These are phyloP conservation scores for Peterozyma xylosa DNA, from an alignment of 805 yeast species.

Conservation along the genomic window DNA sequence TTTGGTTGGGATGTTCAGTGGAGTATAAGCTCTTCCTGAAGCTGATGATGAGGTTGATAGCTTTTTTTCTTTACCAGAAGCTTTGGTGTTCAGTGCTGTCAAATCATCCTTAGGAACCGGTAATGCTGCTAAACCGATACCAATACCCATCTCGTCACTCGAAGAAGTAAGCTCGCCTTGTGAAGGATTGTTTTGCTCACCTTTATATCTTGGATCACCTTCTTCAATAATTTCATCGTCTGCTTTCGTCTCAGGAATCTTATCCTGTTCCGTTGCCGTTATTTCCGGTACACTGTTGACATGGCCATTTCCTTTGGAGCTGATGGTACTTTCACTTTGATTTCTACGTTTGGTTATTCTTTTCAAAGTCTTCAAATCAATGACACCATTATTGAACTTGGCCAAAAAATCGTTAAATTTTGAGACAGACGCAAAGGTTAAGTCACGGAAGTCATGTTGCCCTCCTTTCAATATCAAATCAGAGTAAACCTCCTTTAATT, in stretches of 20 bases:
- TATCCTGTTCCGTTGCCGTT: background rate
- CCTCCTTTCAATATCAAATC: slow-evolving; percentile 8
- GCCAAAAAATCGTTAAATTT: slow-evolving; percentile 49
- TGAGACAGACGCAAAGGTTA: slow-evolving; percentile 21
- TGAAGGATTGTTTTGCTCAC: background rate
- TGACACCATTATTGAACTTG: slow-evolving; percentile 58
- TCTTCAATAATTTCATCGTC: slow-evolving; percentile 8
- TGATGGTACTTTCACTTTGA: no score
- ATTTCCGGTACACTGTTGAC: slow-evolving; percentile 1
- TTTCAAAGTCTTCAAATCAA: slow-evolving; percentile 47
- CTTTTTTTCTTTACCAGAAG: no score
- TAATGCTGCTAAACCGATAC: background rate
- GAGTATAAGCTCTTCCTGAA: background rate
- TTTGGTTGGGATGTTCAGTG: background rate
- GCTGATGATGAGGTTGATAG: background rate
- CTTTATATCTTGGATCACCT: slow-evolving; percentile 8
- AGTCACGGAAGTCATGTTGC: slow-evolving; percentile 8
- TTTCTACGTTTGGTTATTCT: slow-evolving; percentile 30
- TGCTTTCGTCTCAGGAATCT: background rate
- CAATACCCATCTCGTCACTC: background rate
- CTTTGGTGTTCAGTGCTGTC: background rate
- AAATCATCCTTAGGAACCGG: background rate
- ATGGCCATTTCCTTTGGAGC: slow-evolving; percentile 1
- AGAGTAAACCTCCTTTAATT: slow-evolving; percentile 16
- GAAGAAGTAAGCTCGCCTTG: background rate